Evolutionary conservation across 495 filamentous ascomycete species (phyloP).

Genomic region (Neurospora sp.): DNA sequence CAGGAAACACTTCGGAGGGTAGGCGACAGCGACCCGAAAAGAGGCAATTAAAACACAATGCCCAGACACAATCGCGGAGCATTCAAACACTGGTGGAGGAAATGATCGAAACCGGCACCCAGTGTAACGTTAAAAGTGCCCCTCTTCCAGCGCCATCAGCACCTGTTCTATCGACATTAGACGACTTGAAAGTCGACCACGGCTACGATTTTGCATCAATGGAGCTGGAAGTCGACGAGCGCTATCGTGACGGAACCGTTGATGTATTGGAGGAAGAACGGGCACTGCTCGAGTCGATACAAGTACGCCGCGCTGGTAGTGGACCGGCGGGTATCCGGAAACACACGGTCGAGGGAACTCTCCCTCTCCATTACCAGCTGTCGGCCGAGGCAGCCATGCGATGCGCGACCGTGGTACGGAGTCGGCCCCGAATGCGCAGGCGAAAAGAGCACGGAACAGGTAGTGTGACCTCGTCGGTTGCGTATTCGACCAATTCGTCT

Average conservation of each 20-base stretch:
- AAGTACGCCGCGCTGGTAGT: conserved; percentile 15
- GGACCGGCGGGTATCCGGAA: conserved; percentile 26
- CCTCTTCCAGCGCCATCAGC: conserved; percentile 7
- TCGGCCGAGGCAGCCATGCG: conserved; percentile 31
- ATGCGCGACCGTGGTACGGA: conserved; percentile 33
- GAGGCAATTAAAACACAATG: not conserved
- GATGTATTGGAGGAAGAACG: conserved; percentile 8
- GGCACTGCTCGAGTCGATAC: conserved; percentile 8
- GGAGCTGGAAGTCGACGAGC: conserved; percentile 22
- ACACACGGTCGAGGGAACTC: conserved; percentile 14
- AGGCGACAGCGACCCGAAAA: not conserved
- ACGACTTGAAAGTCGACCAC: not conserved
- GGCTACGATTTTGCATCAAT: conserved; percentile 7
- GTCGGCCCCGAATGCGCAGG: conserved; percentile 32
- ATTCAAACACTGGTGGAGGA: conserved; percentile 18
- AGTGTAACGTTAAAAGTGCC: conserved; percentile 25
- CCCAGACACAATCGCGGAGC: conserved; percentile 12
- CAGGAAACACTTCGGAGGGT: not conserved
- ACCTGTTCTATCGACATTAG: not conserved
- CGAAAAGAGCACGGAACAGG: conserved; percentile 16
- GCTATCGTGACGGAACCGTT: conserved; percentile 7
- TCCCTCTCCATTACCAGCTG: conserved; percentile 25
- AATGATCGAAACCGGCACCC: conserved; percentile 27
- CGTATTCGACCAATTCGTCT: conserved; percentile 12
- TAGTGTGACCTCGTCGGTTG: conserved; percentile 9